Conservation (phyloP, 306 rosid species). For the Aeschynomene evenia region DNA sequence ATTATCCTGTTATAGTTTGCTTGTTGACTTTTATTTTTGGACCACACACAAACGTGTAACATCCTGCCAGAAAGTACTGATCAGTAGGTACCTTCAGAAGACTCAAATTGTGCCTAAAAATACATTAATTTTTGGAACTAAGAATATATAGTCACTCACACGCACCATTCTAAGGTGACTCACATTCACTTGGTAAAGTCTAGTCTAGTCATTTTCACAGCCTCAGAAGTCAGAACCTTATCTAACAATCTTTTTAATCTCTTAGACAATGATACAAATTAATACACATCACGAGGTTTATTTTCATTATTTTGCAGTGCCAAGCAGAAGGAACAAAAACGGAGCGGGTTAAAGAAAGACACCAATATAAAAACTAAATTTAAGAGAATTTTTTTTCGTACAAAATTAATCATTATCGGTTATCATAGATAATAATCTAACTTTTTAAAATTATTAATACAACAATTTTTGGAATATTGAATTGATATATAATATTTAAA, state of each 20-base stretch:
- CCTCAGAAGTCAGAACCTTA: constrained; percentile 40
- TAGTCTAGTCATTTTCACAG: constrained; percentile 34
- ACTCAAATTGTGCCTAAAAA: constrained; percentile 2
- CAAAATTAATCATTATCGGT: too few species aligned
- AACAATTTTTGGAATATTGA: too few species aligned
- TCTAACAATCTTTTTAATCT: constrained; percentile 42
- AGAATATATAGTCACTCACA: neutral
- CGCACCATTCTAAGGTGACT: neutral
- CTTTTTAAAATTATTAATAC: too few species aligned
- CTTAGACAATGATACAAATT: neutral
- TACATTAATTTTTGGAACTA: neutral
- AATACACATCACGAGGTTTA: neutral
- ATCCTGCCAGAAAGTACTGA: constrained; percentile 51
- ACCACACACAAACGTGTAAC: constrained; percentile 44
- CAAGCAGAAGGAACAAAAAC: neutral
- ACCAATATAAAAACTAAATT: too few species aligned
- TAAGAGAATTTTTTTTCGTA: too few species aligned
- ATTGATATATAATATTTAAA: too few species aligned
- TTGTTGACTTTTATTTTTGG: neutral
- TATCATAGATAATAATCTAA: too few species aligned
- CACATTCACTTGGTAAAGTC: constrained; percentile 44
- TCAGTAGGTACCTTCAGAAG: constrained; percentile 52
- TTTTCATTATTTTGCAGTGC: neutral
- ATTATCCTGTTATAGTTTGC: neutral
- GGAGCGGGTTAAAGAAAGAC: too few species aligned